A percentile compares a stretch with the other conserved stretches of the same genome.
These are phyloP conservation scores for Tilletia setariae DNA, from an alignment of 1,284 basidiomycete species.

Conservation along the genomic window DNA sequence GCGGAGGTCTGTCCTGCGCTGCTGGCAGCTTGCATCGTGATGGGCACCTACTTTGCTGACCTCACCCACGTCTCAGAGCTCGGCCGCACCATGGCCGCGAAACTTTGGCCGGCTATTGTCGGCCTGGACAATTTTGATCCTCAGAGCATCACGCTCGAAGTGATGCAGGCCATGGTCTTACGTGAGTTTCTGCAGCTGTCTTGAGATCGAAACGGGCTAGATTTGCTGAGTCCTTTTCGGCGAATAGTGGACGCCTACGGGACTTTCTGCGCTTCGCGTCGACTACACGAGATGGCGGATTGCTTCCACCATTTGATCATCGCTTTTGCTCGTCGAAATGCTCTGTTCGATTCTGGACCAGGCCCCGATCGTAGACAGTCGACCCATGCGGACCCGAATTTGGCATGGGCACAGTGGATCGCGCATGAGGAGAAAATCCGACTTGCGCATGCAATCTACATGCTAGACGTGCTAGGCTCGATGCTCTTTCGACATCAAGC, in stretches of 20 bases:
- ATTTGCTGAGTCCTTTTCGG: no score
- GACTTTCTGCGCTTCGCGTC: constrained; percentile 41
- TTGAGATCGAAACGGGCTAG: no score
- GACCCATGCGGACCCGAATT: neutral
- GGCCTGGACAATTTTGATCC: constrained; percentile 42
- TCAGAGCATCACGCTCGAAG: constrained; percentile 35
- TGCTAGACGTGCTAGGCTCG: constrained; percentile 40
- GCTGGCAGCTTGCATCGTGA: constrained; percentile 37
- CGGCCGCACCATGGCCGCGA: constrained; percentile 36
- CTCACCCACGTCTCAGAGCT: constrained; percentile 33
- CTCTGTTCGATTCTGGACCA: constrained; percentile 31
- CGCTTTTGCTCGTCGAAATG: constrained; percentile 39
- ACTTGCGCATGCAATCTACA: constrained; percentile 36
- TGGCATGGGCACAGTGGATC: constrained; percentile 36
- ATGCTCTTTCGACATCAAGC: constrained; percentile 42
- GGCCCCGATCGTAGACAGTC: neutral
- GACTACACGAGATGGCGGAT: constrained; percentile 43
- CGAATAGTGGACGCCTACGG: constrained; percentile 35
- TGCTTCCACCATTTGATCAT: constrained; percentile 46
- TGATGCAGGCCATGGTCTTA: constrained; percentile 41
- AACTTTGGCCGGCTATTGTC: constrained; percentile 42
- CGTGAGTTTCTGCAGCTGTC: neutral
- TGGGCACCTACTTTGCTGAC: constrained; percentile 39
- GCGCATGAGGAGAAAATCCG: constrained; percentile 44
- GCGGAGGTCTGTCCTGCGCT: constrained; percentile 39